A percentile compares a stretch with the other conserved stretches of the same genome.
Evolutionary conservation across 108 stramenopile species (phyloP).

Genomic region (Cyclotella cryptica): DNA sequence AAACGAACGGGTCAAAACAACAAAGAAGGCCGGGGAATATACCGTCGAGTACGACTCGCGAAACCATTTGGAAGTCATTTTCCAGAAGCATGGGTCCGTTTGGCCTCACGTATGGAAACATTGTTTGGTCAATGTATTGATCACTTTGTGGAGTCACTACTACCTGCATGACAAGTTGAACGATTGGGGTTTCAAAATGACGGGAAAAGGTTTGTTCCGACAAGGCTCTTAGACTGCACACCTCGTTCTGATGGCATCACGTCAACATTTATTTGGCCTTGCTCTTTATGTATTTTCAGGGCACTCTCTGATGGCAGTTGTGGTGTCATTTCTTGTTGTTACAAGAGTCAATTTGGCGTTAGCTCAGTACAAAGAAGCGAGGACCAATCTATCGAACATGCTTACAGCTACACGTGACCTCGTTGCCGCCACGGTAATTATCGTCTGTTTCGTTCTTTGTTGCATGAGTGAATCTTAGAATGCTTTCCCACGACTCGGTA

Average conservation of each 20-base stretch:
- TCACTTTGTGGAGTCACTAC: not conserved
- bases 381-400: conserved; percentile 12
- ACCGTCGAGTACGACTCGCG: conserved; percentile 12
- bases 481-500: not conserved
- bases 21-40: conserved; percentile 8
- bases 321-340: conserved; percentile 9
- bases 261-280: not conserved
- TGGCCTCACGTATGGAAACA: conserved; percentile 6
- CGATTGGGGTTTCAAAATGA: not conserved
- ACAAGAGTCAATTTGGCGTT: conserved; percentile 14
- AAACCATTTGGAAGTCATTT: conserved; percentile 6
- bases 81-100: not conserved
- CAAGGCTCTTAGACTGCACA: not conserved
- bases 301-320: conserved; percentile 6
- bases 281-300: not conserved
- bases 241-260: not conserved
- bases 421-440: conserved; percentile 13
- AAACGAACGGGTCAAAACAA: no score
- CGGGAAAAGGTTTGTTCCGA: conserved; percentile 1
- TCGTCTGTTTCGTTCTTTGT: not conserved
- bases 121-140: conserved; percentile 5
- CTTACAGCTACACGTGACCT: conserved; percentile 18
- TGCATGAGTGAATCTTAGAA: not conserved
- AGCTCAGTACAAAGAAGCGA: conserved; percentile 23
- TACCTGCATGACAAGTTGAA: not conserved